These are phyloP conservation scores for Fusarium sp. DNA, from an alignment of 2,329 filamentous ascomycete genomes.

Conservation along the genomic window DNA sequence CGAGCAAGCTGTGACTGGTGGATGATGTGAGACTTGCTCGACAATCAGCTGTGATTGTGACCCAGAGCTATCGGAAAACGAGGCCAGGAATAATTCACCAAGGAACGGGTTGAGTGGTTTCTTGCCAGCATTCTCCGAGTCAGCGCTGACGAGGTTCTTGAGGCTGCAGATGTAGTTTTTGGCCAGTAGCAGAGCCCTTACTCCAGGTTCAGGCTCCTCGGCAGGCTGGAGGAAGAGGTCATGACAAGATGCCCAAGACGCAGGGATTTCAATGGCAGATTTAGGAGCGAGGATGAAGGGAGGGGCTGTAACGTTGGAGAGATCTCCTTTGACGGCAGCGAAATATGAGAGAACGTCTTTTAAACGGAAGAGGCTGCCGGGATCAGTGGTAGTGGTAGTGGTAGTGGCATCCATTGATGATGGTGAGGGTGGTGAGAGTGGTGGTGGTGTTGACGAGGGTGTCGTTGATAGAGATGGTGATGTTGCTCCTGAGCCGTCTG, in stretches of 20 bases:
- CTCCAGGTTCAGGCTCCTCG: constrained; percentile 18
- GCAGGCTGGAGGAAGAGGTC: constrained; percentile 27
- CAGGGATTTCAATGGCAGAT: constrained; percentile 63
- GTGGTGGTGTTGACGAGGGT: not conserved
- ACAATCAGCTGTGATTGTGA: constrained; percentile 48
- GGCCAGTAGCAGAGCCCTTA: constrained; percentile 9
- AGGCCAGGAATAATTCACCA: constrained; percentile 60
- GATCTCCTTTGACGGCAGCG: constrained; percentile 57
- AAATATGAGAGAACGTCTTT: constrained; percentile 26
- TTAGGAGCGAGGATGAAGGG: constrained; percentile 60
- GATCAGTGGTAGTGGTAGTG: not conserved
- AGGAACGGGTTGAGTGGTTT: constrained; percentile 66
- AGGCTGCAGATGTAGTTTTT: constrained; percentile 25
- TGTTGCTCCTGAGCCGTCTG: constrained; percentile 13
- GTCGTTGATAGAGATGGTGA: not conserved
- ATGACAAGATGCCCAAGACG: constrained; percentile 56
- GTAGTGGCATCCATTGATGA: constrained; percentile 16
- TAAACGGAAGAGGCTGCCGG: not conserved
- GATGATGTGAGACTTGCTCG: constrained; percentile 65
- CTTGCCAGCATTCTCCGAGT: constrained; percentile 44
- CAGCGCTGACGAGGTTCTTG: constrained; percentile 18
- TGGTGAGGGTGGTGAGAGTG: not conserved
- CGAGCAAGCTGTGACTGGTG: constrained; percentile 59
- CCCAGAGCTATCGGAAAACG: constrained; percentile 47
- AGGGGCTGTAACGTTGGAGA: constrained; percentile 63